A percentile compares a stretch with the other conserved stretches of the same genome.
phyloP scores from a whole-genome alignment of 2,329 filamentous ascomycete genomes.

The Magnaporthiopsis rhizophila region DNA sequence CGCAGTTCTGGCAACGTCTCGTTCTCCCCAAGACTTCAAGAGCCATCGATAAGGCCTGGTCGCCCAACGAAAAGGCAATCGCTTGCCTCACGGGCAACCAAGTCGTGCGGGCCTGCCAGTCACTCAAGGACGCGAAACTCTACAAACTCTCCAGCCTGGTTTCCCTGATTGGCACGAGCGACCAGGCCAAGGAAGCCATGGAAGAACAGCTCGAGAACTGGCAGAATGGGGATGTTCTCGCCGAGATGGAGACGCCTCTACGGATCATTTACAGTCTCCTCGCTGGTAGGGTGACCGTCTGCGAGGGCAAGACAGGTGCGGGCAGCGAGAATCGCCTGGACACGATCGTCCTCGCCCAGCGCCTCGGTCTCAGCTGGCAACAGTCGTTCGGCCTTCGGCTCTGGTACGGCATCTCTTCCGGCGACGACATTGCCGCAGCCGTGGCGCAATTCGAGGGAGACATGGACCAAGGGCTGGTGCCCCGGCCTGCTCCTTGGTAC shows the following conservation, averaged over 20 bases:
- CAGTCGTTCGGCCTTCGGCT: slow-evolving; percentile 86
- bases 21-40: slow-evolving; percentile 52
- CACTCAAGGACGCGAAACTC: slow-evolving; percentile 67
- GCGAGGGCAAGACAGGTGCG: slow-evolving; percentile 65
- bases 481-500: slow-evolving; percentile 66
- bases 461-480: slow-evolving; percentile 61
- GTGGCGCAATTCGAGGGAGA: slow-evolving; percentile 68
- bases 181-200: slow-evolving; percentile 65
- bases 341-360: slow-evolving; percentile 73
- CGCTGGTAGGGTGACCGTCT: slow-evolving; percentile 77
- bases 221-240: slow-evolving; percentile 73
- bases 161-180: slow-evolving; percentile 69
- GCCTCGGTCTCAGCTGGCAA: slow-evolving; percentile 85
- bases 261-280: slow-evolving; percentile 85
- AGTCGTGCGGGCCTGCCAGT: slow-evolving; percentile 73
- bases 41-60: slow-evolving; percentile 49
- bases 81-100: slow-evolving; percentile 71
- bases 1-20: slow-evolving; percentile 57
- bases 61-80: slow-evolving; percentile 75
- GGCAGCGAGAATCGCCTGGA: slow-evolving; percentile 72
- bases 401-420: slow-evolving; percentile 71
- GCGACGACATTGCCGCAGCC: slow-evolving; percentile 63
- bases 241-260: slow-evolving; percentile 78
- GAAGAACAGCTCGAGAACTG: slow-evolving; percentile 74
- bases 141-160: slow-evolving; percentile 32